A percentile compares a stretch with the other conserved stretches of the same genome.
phyloP scores from a whole-genome alignment of 345 rosid genomes.

The Murraya koenigii region DNA sequence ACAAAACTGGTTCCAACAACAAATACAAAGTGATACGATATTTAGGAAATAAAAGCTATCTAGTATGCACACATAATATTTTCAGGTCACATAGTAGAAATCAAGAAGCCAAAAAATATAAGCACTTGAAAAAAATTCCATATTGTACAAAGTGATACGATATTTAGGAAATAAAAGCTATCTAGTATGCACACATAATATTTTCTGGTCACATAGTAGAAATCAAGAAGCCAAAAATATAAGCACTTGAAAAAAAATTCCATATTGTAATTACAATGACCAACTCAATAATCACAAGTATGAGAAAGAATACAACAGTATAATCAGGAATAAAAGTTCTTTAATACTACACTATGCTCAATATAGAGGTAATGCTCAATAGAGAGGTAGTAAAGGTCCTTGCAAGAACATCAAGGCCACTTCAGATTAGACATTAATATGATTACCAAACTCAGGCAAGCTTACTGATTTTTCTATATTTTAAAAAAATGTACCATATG shows the following conservation, averaged over 20 bases:
- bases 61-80: background rate
- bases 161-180: background rate
- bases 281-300: background rate
- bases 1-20: background rate
- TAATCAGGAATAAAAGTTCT: background rate
- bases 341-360: background rate
- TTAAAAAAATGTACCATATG: background rate
- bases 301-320: background rate
- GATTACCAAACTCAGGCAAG: background rate
- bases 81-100: background rate
- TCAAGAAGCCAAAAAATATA: background rate
- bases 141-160: background rate
- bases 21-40: background rate
- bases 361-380: background rate
- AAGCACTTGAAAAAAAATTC: background rate
- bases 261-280: background rate
- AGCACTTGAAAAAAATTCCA: background rate
- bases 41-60: background rate
- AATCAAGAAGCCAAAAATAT: background rate
- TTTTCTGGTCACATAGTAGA: background rate
- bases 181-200: background rate
- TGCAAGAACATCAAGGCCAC: background rate
- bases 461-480: background rate
- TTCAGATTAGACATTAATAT: background rate
- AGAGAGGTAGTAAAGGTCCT: background rate